These are phyloP conservation scores for Ogataea nakhonphanomensis DNA, from an alignment of 805 yeast species.

Conservation along the genomic window DNA sequence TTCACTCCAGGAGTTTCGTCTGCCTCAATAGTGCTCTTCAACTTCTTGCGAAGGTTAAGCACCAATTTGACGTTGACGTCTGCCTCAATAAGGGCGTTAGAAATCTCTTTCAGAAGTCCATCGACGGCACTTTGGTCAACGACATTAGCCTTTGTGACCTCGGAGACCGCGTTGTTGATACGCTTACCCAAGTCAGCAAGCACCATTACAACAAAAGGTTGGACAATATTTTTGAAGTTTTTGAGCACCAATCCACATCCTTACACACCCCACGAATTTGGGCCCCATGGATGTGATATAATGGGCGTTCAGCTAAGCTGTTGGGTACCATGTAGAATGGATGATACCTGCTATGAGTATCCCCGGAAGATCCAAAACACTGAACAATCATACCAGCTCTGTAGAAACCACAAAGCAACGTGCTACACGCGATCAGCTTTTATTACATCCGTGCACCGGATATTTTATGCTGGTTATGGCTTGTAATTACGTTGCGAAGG, in stretches of 20 bases:
- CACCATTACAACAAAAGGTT: conserved; percentile 49
- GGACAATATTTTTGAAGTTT: conserved; percentile 7
- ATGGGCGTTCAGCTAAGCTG: too few species aligned
- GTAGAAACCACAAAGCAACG: too few species aligned
- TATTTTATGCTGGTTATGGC: neutral
- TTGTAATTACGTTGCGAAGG: neutral
- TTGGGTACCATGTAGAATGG: too few species aligned
- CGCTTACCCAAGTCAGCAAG: conserved; percentile 76
- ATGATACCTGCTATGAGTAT: too few species aligned
- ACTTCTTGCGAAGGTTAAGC: conserved; percentile 66
- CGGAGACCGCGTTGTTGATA: conserved; percentile 69
- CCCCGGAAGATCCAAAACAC: too few species aligned
- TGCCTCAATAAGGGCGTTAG: conserved; percentile 87
- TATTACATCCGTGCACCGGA: too few species aligned
- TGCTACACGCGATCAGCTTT: too few species aligned
- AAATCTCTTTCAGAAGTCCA: conserved; percentile 77
- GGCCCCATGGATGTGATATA: neutral
- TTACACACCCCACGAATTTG: conserved; percentile 1
- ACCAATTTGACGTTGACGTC: conserved; percentile 91
- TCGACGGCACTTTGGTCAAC: conserved; percentile 60
- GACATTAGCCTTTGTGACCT: conserved; percentile 54
- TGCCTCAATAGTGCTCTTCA: conserved; percentile 54
- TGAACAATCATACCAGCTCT: too few species aligned
- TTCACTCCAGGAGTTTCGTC: conserved; percentile 56
- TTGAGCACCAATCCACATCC: conserved; percentile 1